phyloP scores from a whole-genome alignment of 192 early-diverging fungal species.

The Coemansia sp. region DNA sequence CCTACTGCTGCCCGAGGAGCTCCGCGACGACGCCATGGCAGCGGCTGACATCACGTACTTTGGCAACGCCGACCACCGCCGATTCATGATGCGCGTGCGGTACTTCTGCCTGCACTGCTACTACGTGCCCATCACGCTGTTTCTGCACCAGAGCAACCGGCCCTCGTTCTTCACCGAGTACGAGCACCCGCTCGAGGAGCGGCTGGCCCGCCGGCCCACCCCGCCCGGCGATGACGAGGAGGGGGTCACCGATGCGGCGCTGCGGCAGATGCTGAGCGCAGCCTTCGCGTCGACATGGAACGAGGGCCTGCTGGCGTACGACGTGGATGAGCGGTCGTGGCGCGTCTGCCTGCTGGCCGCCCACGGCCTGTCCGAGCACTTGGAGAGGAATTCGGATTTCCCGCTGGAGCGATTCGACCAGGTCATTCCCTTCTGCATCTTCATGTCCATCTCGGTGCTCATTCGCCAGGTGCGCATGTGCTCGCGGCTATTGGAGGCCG shows the following conservation, averaged over 20 bases:
- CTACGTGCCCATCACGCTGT: slow-evolving; percentile 48
- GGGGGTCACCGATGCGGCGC: slow-evolving; percentile 16
- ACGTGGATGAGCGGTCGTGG: slow-evolving; percentile 42
- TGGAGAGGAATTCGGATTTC: slow-evolving; percentile 45
- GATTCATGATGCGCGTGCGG: slow-evolving; percentile 56
- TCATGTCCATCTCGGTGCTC: slow-evolving; percentile 50
- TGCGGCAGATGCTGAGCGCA: slow-evolving; percentile 44
- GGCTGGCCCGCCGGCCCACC: slow-evolving; percentile 6
- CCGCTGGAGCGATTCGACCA: slow-evolving; percentile 53
- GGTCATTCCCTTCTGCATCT: slow-evolving; percentile 54
- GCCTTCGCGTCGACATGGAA: slow-evolving; percentile 53
- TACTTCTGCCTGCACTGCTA: slow-evolving; percentile 55
- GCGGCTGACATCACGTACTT: slow-evolving; percentile 48
- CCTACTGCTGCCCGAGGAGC: slow-evolving; percentile 43
- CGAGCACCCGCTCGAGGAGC: slow-evolving; percentile 41
- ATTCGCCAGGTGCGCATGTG: slow-evolving; percentile 46
- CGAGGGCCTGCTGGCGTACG: slow-evolving; percentile 46
- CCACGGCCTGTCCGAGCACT: slow-evolving; percentile 38
- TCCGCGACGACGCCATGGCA: slow-evolving; percentile 46
- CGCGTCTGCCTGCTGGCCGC: slow-evolving; percentile 25
- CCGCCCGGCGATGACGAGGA: neutral
- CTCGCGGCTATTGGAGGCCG: slow-evolving; percentile 15
- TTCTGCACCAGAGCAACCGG: slow-evolving; percentile 51
- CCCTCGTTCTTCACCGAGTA: slow-evolving; percentile 54
- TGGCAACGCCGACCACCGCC: slow-evolving; percentile 49